Conservation (phyloP, 2,329 filamentous ascomycete species). For the Talaromyces sp. region DNA sequence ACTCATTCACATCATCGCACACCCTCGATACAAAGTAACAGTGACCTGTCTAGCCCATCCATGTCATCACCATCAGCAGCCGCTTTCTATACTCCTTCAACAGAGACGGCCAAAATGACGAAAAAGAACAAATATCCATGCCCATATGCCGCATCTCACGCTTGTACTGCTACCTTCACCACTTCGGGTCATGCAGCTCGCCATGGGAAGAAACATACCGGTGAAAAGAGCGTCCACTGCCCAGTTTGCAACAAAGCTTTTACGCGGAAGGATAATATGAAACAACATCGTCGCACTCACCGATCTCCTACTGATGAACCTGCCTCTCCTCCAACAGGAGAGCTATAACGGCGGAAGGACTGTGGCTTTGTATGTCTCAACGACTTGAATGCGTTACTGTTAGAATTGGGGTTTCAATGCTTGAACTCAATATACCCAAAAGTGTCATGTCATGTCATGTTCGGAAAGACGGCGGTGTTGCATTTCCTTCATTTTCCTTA, state of each 20-base stretch:
- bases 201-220: constrained; percentile 66
- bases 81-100: constrained; percentile 18
- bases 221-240: constrained; percentile 65
- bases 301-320: constrained; percentile 35
- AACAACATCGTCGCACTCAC: constrained; percentile 64
- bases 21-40: constrained; percentile 17
- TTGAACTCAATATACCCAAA: constrained; percentile 1
- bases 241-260: constrained; percentile 66
- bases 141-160: constrained; percentile 57
- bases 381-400: not conserved
- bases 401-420: not conserved
- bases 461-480: not conserved
- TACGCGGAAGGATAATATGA: constrained; percentile 68
- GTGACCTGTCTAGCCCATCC: constrained; percentile 10
- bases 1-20: constrained; percentile 8
- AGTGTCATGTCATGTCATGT: not conserved
- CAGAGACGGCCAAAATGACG: constrained; percentile 26
- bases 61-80: constrained; percentile 11
- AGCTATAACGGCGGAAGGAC: not conserved
- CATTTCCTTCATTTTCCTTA: not conserved
- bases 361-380: no score
- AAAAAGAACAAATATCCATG: constrained; percentile 65
- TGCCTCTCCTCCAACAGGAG: constrained; percentile 7
- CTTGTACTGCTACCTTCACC: constrained; percentile 62
- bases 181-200: constrained; percentile 65